These are phyloP conservation scores for Xylariaceae sp. DNA, from an alignment of 2,329 filamentous ascomycete species.

Conservation along the genomic window DNA sequence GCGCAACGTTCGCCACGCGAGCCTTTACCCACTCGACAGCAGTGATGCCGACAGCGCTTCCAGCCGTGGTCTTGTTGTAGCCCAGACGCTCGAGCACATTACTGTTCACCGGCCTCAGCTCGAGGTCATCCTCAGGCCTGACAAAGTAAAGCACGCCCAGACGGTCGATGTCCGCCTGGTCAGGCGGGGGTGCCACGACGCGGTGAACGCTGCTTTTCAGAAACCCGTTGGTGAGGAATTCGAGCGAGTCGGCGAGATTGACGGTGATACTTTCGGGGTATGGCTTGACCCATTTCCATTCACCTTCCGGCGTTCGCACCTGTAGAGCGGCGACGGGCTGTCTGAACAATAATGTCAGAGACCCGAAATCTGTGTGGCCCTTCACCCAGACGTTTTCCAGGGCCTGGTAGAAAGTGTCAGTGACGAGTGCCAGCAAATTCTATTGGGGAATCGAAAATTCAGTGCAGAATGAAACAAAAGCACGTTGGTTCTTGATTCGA, in stretches of 20 bases:
- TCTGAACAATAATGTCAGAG: constrained; percentile 51
- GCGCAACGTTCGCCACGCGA: constrained; percentile 25
- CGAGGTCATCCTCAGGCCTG: constrained; percentile 32
- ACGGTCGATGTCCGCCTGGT: constrained; percentile 41
- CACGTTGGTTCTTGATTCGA: not conserved
- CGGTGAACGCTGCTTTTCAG: constrained; percentile 41
- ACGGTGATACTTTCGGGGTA: constrained; percentile 47
- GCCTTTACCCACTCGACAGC: constrained; percentile 35
- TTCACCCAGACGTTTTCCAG: constrained; percentile 34
- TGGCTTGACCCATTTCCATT: constrained; percentile 47
- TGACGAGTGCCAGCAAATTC: not conserved
- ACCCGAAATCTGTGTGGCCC: constrained; percentile 51
- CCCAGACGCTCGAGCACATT: constrained; percentile 32
- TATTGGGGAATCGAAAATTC: too few relatives aligned
- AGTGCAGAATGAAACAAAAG: too few relatives aligned
- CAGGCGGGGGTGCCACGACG: constrained; percentile 38
- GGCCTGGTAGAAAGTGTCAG: constrained; percentile 11
- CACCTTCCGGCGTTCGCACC: constrained; percentile 38
- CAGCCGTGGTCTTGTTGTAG: constrained; percentile 26
- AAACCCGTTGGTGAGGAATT: constrained; percentile 43
- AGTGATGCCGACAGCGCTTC: constrained; percentile 29
- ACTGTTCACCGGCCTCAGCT: constrained; percentile 31
- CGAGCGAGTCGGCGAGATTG: constrained; percentile 46
- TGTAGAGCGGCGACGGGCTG: constrained; percentile 53
- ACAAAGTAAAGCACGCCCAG: constrained; percentile 43